Evolutionary conservation across 345 rosid genomes (phyloP), one percentile per base, ranked within the genome.

Genomic region (Euphorbia pulcherrima): DNA sequence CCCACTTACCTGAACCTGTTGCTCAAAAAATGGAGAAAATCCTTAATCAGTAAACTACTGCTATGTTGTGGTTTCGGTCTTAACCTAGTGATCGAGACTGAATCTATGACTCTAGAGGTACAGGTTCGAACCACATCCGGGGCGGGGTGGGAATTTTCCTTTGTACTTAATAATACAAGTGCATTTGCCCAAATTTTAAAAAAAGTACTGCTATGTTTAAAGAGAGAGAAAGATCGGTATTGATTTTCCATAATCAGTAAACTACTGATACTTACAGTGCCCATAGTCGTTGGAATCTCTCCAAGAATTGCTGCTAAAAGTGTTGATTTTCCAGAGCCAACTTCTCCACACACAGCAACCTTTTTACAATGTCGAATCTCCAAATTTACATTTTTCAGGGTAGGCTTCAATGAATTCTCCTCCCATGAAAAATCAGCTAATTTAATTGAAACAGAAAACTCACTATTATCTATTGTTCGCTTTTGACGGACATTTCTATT

Each of bases 321-420:
- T 61, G 98, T 93, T 6, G 98, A 93, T 81, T 93, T 93, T 5
- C 98, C 98, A 0, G 98, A 89, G 62, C 97, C 98, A 75, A 93
- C 98, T 82, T 90, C 97, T 64, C 97, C 98, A 58, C 98, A 93
- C 44, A 93, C 80, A 14, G 98, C 97, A 8, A 93, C 83, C 80
- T 90, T 93, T 69, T 83, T 87, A 40, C 90, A 87, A 65, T 77
- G 77, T 69, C 69, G 79, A 70, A 86, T 83, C 74, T 78, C 84
- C 62, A 93, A 71, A 75, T 33, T 78, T 69, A 89, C 80, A 75
- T 82, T 83, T 72, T 85, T 85, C 26, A 93, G 77, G 41, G 92
- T 87, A 16, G 88, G 83, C 75, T 79, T 84, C 17, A 62, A 62
- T 51, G 81, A 71, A 59, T 80, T 62, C 72, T 84, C 87, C 62